Evolutionary conservation across 768 basidiomycete genomes (phyloP), one percentile per base, ranked within the genome.

Genomic region (Grammothele lineata): DNA sequence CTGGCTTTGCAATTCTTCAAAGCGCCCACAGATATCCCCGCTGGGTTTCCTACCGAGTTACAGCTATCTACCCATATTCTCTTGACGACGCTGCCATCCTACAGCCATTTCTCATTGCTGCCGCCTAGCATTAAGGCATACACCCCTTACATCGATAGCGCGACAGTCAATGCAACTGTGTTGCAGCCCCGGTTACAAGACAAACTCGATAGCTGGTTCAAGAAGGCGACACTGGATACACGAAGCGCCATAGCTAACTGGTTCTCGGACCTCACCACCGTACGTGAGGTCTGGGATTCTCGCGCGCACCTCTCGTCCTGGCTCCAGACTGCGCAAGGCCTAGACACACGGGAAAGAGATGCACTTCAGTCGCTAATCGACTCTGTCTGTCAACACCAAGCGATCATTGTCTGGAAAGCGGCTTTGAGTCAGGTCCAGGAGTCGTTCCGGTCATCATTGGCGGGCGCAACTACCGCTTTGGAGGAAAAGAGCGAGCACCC

Each of bases 61-160:
- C 71, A 70, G 35, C 66, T 93, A 33, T 82, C 81, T 5, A 89
- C 90, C 0, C 76, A 83, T 37, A 64, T 73, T 1, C 68, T 95
- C 22, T 72, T 97, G 17, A 69, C 75, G 21, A 74, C 75, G 8
- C 74, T 95, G 19, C 92, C 92, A 0, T 92, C 93, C 0, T 86
- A 91, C 0, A 80, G 86, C 21, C 87, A 92, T 53, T 81, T 93
- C 51, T 76, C 83, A 14, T 75, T 90, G 44, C 75, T 97, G 0
- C 91, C 92, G 0, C 59, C 71, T 1, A 76, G 71, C 48, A 76
- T 97, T 50, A 77, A 76, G 54, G 74, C 77, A 4, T 96, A 93
- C 65, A 88, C 83, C 57, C 93, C 93, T 8, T 94, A 89, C 62
- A 78, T 95, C 50, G 85, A 92, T 57, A 66, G 83, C 5, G 68